phyloP scores from a whole-genome alignment of 2,329 filamentous ascomycete species.

The Beauveria sp. region DNA sequence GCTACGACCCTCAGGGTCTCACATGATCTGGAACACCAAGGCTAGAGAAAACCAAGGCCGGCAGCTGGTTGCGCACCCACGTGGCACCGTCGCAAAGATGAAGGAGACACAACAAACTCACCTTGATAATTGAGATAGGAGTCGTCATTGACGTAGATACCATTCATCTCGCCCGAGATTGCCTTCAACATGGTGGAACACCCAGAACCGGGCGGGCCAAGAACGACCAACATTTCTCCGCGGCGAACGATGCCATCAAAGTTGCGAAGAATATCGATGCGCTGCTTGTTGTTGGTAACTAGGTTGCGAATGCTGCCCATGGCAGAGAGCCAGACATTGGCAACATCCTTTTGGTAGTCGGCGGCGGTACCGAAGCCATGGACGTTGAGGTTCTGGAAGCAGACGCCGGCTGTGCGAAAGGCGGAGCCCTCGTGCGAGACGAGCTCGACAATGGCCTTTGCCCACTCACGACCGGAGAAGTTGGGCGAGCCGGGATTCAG shows the following conservation, averaged over 20 bases:
- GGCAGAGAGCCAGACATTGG: constrained; percentile 45
- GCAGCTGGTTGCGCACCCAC: not conserved
- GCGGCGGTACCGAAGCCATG: constrained; percentile 61
- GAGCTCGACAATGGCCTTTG: constrained; percentile 44
- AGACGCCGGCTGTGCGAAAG: constrained; percentile 53
- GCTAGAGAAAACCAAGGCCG: not conserved
- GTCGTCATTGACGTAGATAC: constrained; percentile 59
- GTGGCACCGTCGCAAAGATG: not conserved
- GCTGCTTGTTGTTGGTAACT: constrained; percentile 44
- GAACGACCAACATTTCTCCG: constrained; percentile 65
- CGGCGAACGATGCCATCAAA: constrained; percentile 58
- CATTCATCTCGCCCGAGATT: constrained; percentile 70
- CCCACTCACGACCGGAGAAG: constrained; percentile 47
- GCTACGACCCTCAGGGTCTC: not conserved
- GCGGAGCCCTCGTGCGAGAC: constrained; percentile 40
- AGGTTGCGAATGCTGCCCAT: constrained; percentile 34
- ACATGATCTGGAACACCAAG: not conserved
- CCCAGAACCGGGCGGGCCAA: constrained; percentile 60
- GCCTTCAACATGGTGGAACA: constrained; percentile 80
- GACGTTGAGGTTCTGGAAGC: constrained; percentile 57
- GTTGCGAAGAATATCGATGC: constrained; percentile 57
- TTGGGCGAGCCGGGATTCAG: constrained; percentile 40
- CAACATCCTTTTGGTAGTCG: constrained; percentile 60
- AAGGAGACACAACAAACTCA: constrained; percentile 16
- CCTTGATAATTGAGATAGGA: constrained; percentile 75